Evolutionary conservation across 257 asterid genomes (phyloP).

Genomic region (Euphrasia confusa): DNA sequence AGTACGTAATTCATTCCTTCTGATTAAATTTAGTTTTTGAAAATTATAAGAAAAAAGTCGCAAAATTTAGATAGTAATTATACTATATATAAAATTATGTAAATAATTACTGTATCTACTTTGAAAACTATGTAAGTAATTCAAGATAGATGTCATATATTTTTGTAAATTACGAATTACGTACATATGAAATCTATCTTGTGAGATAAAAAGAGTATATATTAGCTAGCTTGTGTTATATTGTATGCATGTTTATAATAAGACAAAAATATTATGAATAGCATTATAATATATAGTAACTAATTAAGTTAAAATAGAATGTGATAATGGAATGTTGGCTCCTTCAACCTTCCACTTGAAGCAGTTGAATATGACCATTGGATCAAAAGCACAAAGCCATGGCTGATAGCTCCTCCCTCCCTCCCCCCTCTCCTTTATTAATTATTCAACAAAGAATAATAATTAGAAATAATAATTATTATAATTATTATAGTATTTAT

Average conservation of each 20-base stretch:
- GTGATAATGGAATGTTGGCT: neutral
- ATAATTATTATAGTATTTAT: neutral
- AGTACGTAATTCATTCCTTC: too few relatives aligned
- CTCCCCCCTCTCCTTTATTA: conserved; percentile 14
- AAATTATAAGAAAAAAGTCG: too few relatives aligned
- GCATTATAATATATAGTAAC: neutral
- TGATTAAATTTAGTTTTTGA: too few relatives aligned
- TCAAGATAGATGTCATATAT: too few relatives aligned
- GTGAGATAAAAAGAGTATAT: neutral
- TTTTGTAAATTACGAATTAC: too few relatives aligned
- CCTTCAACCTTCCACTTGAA: conserved; percentile 30
- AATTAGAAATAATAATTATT: neutral
- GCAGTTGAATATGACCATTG: conserved; percentile 41
- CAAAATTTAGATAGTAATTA: too few relatives aligned
- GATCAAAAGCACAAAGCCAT: conserved; percentile 40
- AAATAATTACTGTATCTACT: too few relatives aligned
- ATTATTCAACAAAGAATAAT: conserved; percentile 22
- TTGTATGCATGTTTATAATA: too few relatives aligned
- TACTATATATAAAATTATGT: too few relatives aligned
- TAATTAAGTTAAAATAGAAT: neutral
- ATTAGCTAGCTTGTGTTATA: neutral
- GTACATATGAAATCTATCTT: too few relatives aligned
- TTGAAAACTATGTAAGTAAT: too few relatives aligned
- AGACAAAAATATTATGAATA: neutral
- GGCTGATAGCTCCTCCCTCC: conserved; percentile 27